Evolutionary conservation across 2,329 filamentous ascomycete species (phyloP), one percentile per base, ranked within the genome.

Genomic region (Epichloe hybrida): DNA sequence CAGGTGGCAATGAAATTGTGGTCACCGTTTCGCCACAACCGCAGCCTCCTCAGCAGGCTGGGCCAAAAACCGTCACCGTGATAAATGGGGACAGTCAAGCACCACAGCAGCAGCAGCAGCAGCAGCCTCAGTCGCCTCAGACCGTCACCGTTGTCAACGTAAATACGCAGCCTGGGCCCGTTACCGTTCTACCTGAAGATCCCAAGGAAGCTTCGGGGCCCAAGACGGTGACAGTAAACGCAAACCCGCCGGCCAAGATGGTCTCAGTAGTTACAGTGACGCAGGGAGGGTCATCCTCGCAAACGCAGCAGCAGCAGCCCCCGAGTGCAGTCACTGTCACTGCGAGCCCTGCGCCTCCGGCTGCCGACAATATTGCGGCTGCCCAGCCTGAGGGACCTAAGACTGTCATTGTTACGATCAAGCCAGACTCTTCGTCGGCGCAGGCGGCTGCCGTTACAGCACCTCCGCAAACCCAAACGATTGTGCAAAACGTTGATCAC

Each of bases 381-480:
- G 23, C 31, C 4, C 46, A 52, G 20, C 37, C 47, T 13, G 34
- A 50, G 13, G 38, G 45, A 4, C 54, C 54, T 23, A 52, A 53
- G 55, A 57, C 57, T 1, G 52, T 57, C 31, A 54, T 54, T 21
- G 44, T 58, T 13, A 54, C 53, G 8, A 15, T 46, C 9, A 39
- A 53, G 45, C 50, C 38, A 43, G 58, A 23, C 45, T 44, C n/a
- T 49, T 48, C 44, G 46, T 51, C 48, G 48, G 55, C 40, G 52
- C 58, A 45, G 34, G 51, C 50, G 17, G 49, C 47, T 21, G 57
- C 58, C 9, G 53, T 62, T 43, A 63, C 62, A 5, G 56, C 58
- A 35, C 53, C 60, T 17, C 53, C 55, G 15, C 52, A 55, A 23
- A 27, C 34, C 13, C 50, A 53, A 20, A 58, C 57, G 0, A 21